These are phyloP conservation scores for Diddensiella santjacobensis DNA, from an alignment of 805 yeast genomes.

Conservation along the genomic window DNA sequence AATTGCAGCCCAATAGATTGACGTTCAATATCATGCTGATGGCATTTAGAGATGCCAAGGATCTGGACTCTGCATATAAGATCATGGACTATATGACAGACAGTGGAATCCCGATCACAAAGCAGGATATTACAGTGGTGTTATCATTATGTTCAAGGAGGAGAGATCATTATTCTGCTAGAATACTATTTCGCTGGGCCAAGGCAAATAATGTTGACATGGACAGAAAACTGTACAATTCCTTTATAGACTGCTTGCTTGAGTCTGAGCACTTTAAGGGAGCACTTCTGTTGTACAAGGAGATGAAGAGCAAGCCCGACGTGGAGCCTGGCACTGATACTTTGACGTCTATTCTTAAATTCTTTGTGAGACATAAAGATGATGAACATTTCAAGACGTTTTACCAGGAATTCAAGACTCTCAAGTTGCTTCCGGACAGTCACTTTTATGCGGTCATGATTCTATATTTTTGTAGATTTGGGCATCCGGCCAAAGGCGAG, in stretches of 20 bases:
- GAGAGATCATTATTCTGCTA: constrained; percentile 28
- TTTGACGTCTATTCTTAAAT: constrained; percentile 24
- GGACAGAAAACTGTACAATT: constrained; percentile 30
- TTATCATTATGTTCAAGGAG: constrained; percentile 29
- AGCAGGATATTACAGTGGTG: constrained; percentile 25
- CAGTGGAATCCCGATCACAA: constrained; percentile 22
- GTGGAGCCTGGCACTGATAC: constrained; percentile 23
- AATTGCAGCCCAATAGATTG: constrained; percentile 29
- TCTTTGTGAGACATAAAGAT: constrained; percentile 20
- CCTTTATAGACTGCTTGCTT: constrained; percentile 33
- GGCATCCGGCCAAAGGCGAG: constrained; percentile 37
- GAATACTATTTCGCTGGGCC: constrained; percentile 28
- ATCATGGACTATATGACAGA: constrained; percentile 24
- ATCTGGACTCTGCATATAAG: constrained; percentile 35
- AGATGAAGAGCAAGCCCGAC: constrained; percentile 22
- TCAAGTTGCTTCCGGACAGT: constrained; percentile 27
- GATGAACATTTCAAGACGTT: constrained; percentile 20
- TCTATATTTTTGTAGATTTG: constrained; percentile 32
- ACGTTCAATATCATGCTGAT: constrained; percentile 37
- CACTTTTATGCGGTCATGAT: constrained; percentile 30
- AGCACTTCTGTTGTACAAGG: constrained; percentile 33
- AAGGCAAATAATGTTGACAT: constrained; percentile 22
- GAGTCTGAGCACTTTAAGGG: constrained; percentile 29
- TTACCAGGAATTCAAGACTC: constrained; percentile 25
- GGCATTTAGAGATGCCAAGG: constrained; percentile 37